phyloP scores from a whole-genome alignment of 306 rosid genomes.

The Vachellia collinsii region DNA sequence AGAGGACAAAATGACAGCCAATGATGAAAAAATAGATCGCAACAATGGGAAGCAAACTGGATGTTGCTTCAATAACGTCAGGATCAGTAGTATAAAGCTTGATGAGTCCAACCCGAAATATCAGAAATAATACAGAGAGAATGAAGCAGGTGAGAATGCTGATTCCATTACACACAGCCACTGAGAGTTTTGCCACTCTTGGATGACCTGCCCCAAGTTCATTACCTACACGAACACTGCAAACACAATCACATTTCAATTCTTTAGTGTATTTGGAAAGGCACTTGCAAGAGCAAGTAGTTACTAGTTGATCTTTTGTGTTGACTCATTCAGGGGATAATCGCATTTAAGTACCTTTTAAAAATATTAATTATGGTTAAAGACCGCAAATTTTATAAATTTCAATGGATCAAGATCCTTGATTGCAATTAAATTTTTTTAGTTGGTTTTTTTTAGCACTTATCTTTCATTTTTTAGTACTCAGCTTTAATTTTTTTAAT shows the following conservation, averaged over 20 bases:
- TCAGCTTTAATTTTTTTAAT: too few relatives aligned
- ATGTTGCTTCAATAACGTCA: background rate
- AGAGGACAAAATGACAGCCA: background rate
- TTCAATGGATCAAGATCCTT: background rate
- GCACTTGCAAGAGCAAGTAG: background rate
- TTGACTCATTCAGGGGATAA: background rate
- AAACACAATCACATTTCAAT: conserved; percentile 4
- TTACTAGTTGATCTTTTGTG: background rate
- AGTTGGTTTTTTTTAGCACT: background rate
- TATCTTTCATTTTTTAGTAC: background rate
- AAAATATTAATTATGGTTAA: background rate
- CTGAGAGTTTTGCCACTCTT: conserved; percentile 62
- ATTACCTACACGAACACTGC: conserved; percentile 65
- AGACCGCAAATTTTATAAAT: background rate
- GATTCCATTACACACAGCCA: conserved; percentile 48
- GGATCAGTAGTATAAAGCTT: background rate
- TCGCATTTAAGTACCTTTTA: background rate
- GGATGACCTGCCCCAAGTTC: conserved; percentile 76
- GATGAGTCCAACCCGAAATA: conserved; percentile 16
- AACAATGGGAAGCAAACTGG: background rate
- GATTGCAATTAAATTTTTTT: too few relatives aligned
- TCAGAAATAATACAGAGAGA: conserved; percentile 22
- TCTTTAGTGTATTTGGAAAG: background rate
- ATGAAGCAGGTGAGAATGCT: conserved; percentile 26
- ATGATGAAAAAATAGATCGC: background rate